A percentile compares a stretch with the other conserved stretches of the same genome.
Evolutionary conservation across 129 eudicot species (phyloP).

Genomic region (Heracleum sosnowskyi): DNA sequence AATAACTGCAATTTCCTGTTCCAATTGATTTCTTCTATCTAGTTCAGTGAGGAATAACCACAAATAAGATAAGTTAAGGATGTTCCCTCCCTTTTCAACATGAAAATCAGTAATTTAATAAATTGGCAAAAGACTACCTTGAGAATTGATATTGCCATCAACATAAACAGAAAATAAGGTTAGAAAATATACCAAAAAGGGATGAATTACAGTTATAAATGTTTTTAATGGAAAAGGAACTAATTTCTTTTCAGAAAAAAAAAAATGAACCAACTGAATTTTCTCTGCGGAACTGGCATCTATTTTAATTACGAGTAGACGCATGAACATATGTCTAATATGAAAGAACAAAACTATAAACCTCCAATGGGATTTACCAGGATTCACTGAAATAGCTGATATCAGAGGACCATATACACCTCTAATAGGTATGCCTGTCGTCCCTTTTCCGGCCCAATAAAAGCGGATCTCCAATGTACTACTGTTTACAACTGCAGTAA

Average conservation of each 20-base stretch:
- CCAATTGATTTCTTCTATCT: neutral
- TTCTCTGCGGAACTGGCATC: neutral
- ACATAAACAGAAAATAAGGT: neutral
- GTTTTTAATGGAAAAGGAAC: neutral
- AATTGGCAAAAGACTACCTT: neutral
- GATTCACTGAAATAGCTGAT: slow-evolving; percentile 67
- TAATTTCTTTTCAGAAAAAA: too few relatives aligned
- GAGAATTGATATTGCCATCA: neutral
- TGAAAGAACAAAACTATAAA: slow-evolving; percentile 6
- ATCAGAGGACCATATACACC: slow-evolving; percentile 82
- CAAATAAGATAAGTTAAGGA: neutral
- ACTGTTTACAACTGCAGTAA: slow-evolving; percentile 29
- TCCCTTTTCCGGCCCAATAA: slow-evolving; percentile 81
- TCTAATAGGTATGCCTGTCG: slow-evolving; percentile 39
- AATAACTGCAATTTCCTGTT: neutral
- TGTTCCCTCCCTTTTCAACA: neutral
- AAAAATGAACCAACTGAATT: neutral
- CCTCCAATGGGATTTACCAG: slow-evolving; percentile 36
- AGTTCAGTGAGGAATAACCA: neutral
- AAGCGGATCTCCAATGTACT: slow-evolving; percentile 54
- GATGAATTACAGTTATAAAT: neutral
- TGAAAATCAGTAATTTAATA: neutral
- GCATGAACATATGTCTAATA: neutral
- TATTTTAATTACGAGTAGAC: neutral
- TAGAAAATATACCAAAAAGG: neutral